These are phyloP conservation scores for Chondrostereum purpureum DNA, from an alignment of 1,284 basidiomycete species.

Conservation along the genomic window DNA sequence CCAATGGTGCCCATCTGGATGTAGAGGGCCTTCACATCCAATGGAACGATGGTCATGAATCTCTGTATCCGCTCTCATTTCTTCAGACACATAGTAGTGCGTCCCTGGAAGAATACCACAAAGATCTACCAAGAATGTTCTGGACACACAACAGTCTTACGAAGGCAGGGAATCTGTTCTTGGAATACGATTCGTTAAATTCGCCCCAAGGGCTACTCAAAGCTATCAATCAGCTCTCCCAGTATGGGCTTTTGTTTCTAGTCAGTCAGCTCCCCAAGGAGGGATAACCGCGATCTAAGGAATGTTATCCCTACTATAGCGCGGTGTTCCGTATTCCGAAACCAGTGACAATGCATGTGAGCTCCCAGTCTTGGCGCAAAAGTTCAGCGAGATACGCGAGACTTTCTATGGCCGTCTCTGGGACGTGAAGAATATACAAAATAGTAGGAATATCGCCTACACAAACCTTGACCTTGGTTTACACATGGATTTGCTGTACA, in stretches of 20 bases:
- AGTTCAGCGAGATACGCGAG: constrained; percentile 71
- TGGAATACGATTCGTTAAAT: constrained; percentile 8
- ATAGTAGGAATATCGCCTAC: constrained; percentile 91
- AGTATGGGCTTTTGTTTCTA: constrained; percentile 42
- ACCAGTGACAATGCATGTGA: constrained; percentile 58
- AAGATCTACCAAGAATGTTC: constrained; percentile 7
- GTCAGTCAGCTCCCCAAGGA: constrained; percentile 7
- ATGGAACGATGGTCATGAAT: constrained; percentile 57
- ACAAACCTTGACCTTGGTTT: constrained; percentile 86
- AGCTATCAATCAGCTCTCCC: constrained; percentile 30
- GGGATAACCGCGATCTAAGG: neutral
- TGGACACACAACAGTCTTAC: constrained; percentile 12
- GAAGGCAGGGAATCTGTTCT: constrained; percentile 7
- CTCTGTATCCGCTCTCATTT: constrained; percentile 44
- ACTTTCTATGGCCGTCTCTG: constrained; percentile 92
- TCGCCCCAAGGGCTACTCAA: constrained; percentile 15
- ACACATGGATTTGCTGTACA: constrained; percentile 90
- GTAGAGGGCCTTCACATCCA: constrained; percentile 40
- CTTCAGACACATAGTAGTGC: constrained; percentile 40
- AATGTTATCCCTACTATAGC: no score
- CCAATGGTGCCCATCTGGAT: constrained; percentile 30
- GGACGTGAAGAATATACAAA: constrained; percentile 77
- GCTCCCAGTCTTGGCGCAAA: constrained; percentile 53
- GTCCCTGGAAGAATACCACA: constrained; percentile 15
- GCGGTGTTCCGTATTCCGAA: constrained; percentile 48